Evolutionary conservation across 805 yeast species (phyloP), one percentile per base, ranked within the genome.

Genomic region (Lipomyces lipofer): DNA sequence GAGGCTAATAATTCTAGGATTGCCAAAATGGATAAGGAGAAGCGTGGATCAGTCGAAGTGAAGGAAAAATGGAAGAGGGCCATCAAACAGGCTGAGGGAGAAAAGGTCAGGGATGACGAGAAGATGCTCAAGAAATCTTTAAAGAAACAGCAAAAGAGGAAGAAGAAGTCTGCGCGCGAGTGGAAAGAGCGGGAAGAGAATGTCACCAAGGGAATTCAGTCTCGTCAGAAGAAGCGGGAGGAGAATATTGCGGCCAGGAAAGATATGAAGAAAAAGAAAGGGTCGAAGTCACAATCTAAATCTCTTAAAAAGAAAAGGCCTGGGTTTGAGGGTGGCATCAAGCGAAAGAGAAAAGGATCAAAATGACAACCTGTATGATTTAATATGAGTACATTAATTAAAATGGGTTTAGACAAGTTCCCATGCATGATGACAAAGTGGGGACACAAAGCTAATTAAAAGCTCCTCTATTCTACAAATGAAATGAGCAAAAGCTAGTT

Each of bases 111-210:
- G 64, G 97, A 94, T 71, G 95, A 92, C 70, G 98, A 92, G 69
- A 84, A 82, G 67, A 73, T 94, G 64, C 78, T 94, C 71, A 85
- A 84, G 66, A 92, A 88, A 70, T 88, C 97, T 1, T 71, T 92
- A 58, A 90, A 86, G 74, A 79, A 86, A 64, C 88, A 89, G 68
- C 92, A 88, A 64, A 82, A 86, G 58, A 78, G 79, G 67, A 94
- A 94, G 76, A 80, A 87, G 66, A 88, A 84, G 75, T 85, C 95
- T 54, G 96, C 89, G 65, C 75, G 82, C 48, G 96, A 92, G 71
- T 94, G 99, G 99, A 79, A 75, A 61, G 97, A 92, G 48, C 81
- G 99, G 62, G 85, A 87, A 68, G 86, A 84, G 64, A 78, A 78
- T 33, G 96, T 94, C 12, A 81, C 81, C 54, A 87, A 84, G 63